These are phyloP conservation scores for Echites panduratus DNA, from an alignment of 257 asterid genomes.

Conservation along the genomic window DNA sequence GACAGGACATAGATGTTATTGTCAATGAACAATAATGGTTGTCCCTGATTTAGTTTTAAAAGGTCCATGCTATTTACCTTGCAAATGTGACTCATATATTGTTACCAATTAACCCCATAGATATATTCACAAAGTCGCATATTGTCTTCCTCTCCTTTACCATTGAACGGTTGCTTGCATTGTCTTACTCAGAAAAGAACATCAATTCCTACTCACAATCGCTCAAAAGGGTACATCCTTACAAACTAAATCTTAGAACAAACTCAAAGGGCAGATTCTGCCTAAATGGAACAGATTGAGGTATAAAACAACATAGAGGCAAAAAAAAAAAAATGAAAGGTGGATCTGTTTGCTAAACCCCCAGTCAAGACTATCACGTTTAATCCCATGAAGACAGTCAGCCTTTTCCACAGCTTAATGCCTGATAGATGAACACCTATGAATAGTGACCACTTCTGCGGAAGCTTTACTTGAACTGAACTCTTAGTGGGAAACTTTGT, in stretches of 20 bases:
- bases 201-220: background rate
- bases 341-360: background rate
- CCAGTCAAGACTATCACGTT: background rate
- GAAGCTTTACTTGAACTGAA: background rate
- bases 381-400: background rate
- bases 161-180: background rate
- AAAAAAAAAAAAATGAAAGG: background rate
- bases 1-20: background rate
- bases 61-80: background rate
- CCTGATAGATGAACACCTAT: background rate
- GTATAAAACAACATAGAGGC: background rate
- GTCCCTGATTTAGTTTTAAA: background rate
- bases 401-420: background rate
- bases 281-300: background rate
- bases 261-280: background rate
- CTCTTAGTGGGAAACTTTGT: background rate
- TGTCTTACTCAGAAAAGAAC: background rate
- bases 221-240: background rate
- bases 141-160: background rate
- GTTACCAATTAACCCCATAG: too few relatives aligned
- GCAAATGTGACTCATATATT: background rate
- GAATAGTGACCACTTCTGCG: background rate
- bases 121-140: background rate
- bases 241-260: background rate
- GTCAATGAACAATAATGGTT: background rate